Conservation (phyloP, 2,329 filamentous ascomycete genomes). For the Aphanocladium album region DNA sequence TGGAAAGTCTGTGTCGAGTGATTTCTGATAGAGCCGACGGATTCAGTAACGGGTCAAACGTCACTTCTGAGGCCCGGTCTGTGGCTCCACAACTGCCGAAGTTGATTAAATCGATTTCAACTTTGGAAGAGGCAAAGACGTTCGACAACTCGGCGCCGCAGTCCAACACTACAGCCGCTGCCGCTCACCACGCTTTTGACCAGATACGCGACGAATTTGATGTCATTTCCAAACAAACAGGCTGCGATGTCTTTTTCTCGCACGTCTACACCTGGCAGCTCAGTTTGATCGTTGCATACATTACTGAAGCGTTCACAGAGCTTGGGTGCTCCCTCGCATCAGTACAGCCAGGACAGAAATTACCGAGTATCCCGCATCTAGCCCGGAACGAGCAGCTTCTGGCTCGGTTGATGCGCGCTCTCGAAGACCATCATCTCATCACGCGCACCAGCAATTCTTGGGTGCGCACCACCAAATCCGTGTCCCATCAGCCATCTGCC, state of each 20-base stretch:
- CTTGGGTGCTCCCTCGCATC: conserved; percentile 23
- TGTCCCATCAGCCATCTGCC: no score
- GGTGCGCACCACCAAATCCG: no score
- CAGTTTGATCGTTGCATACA: conserved; percentile 27
- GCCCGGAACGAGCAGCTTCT: background rate
- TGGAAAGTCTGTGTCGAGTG: background rate
- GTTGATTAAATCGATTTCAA: no score
- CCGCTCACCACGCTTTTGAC: no score
- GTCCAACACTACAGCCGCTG: no score
- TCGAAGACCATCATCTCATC: background rate
- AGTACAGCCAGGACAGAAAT: conserved; percentile 17
- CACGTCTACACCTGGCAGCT: conserved; percentile 25
- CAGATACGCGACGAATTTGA: no score
- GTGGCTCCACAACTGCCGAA: no score
- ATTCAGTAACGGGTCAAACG: conserved; percentile 13
- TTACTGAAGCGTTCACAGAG: conserved; percentile 25
- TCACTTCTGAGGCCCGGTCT: conserved; percentile 16
- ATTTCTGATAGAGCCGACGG: background rate
- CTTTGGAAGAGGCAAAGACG: no score
- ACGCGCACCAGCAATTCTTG: no score
- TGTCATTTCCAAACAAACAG: no score
- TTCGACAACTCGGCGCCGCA: no score
- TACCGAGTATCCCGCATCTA: conserved; percentile 14
- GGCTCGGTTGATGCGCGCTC: background rate
- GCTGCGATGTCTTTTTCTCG: background rate